phyloP scores from a whole-genome alignment of 805 yeast species.

The Cyberlindnera galapagoensis region DNA sequence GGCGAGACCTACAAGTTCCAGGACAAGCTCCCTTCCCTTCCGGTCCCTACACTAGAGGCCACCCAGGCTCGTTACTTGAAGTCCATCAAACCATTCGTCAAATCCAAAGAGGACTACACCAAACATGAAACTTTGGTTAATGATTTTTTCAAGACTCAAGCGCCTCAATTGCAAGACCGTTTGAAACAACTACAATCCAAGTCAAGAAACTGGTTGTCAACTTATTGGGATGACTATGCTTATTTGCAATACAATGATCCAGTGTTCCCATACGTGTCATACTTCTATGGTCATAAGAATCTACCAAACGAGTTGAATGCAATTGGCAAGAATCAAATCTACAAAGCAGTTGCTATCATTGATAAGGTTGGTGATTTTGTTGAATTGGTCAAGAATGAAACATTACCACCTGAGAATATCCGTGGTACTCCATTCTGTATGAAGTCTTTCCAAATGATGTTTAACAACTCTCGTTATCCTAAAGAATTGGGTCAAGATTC shows the following conservation, averaged over 20 bases:
- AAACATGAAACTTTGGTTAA: constrained; percentile 52
- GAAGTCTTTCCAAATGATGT: constrained; percentile 89
- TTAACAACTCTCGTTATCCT: constrained; percentile 86
- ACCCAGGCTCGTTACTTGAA: constrained; percentile 66
- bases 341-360: constrained; percentile 72
- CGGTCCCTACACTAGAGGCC: constrained; percentile 75
- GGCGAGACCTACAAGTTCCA: constrained; percentile 74
- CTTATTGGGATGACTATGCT: constrained; percentile 92
- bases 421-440: constrained; percentile 85
- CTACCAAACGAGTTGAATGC: constrained; percentile 30
- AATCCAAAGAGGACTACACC: constrained; percentile 43
- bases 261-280: constrained; percentile 89
- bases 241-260: constrained; percentile 90
- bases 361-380: constrained; percentile 63
- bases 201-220: constrained; percentile 79
- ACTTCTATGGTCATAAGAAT: constrained; percentile 81
- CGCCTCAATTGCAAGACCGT: constrained; percentile 63
- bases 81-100: constrained; percentile 63
- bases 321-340: constrained; percentile 56
- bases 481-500: constrained; percentile 50
- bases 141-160: constrained; percentile 64
- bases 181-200: constrained; percentile 40
- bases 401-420: constrained; percentile 72
- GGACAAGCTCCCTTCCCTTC: constrained; percentile 69
- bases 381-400: constrained; percentile 58